A percentile compares a stretch with the other conserved stretches of the same genome.
Evolutionary conservation across 2,329 filamentous ascomycete genomes (phyloP).

Genomic region (Rasamsonia emersonii): DNA sequence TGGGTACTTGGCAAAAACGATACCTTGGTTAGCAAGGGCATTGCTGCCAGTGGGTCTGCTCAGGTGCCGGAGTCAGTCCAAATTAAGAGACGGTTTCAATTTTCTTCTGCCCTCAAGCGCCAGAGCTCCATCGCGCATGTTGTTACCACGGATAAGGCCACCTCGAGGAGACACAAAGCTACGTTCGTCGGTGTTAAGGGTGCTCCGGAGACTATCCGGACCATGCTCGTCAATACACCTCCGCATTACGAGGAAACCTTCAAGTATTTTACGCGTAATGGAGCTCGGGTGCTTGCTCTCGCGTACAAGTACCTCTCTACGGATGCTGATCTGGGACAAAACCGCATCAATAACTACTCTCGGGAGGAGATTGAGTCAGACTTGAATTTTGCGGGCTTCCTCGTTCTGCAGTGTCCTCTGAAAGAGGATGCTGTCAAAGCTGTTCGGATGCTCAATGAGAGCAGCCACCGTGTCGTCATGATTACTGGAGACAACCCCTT

Average conservation of each 20-base stretch:
- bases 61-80: conserved; percentile 64
- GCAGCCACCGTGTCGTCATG: conserved; percentile 97
- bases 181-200: conserved; percentile 96
- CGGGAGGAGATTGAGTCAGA: conserved; percentile 83
- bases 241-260: conserved; percentile 92
- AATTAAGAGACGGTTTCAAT: conserved; percentile 94
- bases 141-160: conserved; percentile 59
- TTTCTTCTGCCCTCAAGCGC: conserved; percentile 90
- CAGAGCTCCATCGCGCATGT: conserved; percentile 91
- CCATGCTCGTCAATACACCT: conserved; percentile 77
- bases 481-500: conserved; percentile 98
- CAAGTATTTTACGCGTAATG: conserved; percentile 95
- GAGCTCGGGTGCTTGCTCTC: conserved; percentile 84
- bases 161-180: conserved; percentile 66
- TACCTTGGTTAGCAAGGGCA: conserved; percentile 59
- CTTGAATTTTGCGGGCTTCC: conserved; percentile 84
- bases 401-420: conserved; percentile 88
- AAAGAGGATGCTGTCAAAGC: conserved; percentile 94
- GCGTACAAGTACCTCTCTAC: conserved; percentile 85
- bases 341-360: conserved; percentile 86
- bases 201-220: conserved; percentile 91
- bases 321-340: conserved; percentile 71
- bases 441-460: conserved; percentile 96
- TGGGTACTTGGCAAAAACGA: conserved; percentile 93
- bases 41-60: conserved; percentile 32